Conservation (phyloP, 75 land plant species). For the Pinus tabuliformis region DNA sequence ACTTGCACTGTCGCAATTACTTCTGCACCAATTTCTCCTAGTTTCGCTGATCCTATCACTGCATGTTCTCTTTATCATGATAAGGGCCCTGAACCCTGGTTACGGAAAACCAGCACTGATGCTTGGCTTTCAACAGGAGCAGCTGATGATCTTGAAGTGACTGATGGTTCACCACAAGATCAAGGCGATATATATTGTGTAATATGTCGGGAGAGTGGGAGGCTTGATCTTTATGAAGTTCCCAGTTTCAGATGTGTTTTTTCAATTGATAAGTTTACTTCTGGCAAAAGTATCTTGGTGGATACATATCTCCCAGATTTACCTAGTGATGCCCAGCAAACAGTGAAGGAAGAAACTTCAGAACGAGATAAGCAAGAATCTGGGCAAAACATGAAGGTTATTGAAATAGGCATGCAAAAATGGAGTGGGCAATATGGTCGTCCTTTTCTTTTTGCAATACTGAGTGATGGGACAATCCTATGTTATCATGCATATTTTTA, state of each 20-base stretch:
- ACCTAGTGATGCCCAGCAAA: constrained; percentile 6
- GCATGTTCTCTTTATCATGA: constrained; percentile 95
- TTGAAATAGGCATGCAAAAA: constrained; percentile 82
- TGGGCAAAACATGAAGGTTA: constrained; percentile 47
- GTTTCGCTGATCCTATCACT: constrained; percentile 51
- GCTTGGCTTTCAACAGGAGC: constrained; percentile 81
- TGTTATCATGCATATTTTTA: constrained; percentile 89
- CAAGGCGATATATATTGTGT: constrained; percentile 90
- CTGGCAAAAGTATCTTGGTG: constrained; percentile 67
- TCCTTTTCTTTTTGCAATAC: constrained; percentile 78
- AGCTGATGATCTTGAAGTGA: constrained; percentile 60
- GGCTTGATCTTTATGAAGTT: constrained; percentile 85
- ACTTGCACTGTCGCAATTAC: constrained; percentile 61
- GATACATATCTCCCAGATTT: constrained; percentile 45
- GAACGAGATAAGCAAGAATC: constrained; percentile 43
- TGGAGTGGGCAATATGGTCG: constrained; percentile 84
- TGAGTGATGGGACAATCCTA: constrained; percentile 90
- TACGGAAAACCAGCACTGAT: constrained; percentile 86
- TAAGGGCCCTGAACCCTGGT: constrained; percentile 93
- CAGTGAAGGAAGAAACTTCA: constrained; percentile 17
- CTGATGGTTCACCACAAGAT: constrained; percentile 58
- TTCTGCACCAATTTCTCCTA: constrained; percentile 45
- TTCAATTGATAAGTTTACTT: constrained; percentile 69
- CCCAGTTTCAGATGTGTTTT: constrained; percentile 83
- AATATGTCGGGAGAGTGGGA: constrained; percentile 77